Percentiles rank a stretch among this genome's conserved stretches.
Evolutionary conservation across 768 basidiomycete genomes (phyloP).

Genomic region (Naganishia antarctica): DNA sequence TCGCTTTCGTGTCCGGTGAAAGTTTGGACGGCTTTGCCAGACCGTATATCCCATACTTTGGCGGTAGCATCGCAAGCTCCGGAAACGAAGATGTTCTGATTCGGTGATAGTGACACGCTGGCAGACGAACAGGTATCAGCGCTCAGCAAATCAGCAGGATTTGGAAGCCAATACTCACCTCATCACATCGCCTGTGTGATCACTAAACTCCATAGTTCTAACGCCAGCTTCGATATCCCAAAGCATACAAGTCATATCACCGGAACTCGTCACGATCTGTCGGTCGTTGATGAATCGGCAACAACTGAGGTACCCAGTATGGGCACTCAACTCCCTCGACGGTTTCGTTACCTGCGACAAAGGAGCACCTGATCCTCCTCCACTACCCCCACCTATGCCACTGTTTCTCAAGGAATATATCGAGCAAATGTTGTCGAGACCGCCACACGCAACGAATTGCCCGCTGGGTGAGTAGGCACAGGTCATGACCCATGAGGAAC

Average conservation of each 20-base stretch:
- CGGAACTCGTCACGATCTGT: constrained; percentile 95
- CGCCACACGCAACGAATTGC: constrained; percentile 96
- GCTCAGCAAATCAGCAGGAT: background rate
- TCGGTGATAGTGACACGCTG: constrained; percentile 89
- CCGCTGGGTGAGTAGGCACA: constrained; percentile 97
- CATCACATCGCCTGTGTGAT: constrained; percentile 99
- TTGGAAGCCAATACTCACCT: constrained; percentile 60
- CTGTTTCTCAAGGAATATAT: constrained; percentile 80
- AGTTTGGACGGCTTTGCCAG: constrained; percentile 94
- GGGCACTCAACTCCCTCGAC: constrained; percentile 89
- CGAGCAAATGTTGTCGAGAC: constrained; percentile 97
- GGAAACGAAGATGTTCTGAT: constrained; percentile 93
- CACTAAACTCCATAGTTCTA: constrained; percentile 95
- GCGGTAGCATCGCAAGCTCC: constrained; percentile 98
- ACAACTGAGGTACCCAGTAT: constrained; percentile 96
- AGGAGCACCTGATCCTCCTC: constrained; percentile 55
- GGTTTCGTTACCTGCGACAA: constrained; percentile 60
- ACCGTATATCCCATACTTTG: constrained; percentile 98
- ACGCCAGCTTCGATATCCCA: constrained; percentile 99
- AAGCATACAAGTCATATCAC: constrained; percentile 99
- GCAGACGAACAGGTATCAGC: background rate
- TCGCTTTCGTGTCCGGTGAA: constrained; percentile 98
- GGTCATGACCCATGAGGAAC: constrained; percentile 99
- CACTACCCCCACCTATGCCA: constrained; percentile 43
- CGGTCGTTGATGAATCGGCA: constrained; percentile 98